Evolutionary conservation across 257 asterid species (phyloP), one percentile per base, ranked within the genome.

Genomic region (Nicotiana obtusifolia): DNA sequence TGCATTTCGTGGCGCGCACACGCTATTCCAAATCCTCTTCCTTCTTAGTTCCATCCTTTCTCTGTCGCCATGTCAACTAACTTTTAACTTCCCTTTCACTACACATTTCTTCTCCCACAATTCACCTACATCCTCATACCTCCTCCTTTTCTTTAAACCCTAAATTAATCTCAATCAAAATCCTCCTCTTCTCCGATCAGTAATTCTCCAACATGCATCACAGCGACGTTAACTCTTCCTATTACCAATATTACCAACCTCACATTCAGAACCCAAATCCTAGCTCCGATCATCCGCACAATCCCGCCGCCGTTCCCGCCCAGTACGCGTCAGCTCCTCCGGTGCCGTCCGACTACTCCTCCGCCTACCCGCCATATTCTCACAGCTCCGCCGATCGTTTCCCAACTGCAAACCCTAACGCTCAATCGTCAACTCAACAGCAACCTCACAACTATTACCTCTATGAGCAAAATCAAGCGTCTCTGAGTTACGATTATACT

Each of bases 291-390:
- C 88, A 88, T 47, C 49, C 52, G 17, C 22, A 86, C 30, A 26
- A 84, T 61, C 62, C 86, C 35, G 10, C 77, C 52, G 66, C 77
- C 62, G n/a, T 73, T 54, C 41, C 92, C 2, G 35, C 2, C 1
- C 69, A 64, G 0, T 87, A 84, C 79, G 97, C 98, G 84, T 92
- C 98, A 68, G 98, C 98, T 30, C 98, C 98, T 65, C 97, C 98
- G 75, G 82, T 84, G 33, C 78, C 78, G 1, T 71, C 78, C 35
- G 52, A 37, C 53, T n/a, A n/a, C 31, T 75, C 89, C 22, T 71
- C 88, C 24, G 62, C 81, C 59, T 86, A 82, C 67, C 84, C 91
- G n/a, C 82, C 93, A 22, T 86, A 80, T 84, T 83, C 91, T 26
- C 84, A 83, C 7, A 85, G 81, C 78, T 77, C 90, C 41, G 91